Evolutionary conservation across 495 filamentous ascomycete genomes (phyloP), one percentile per base, ranked within the genome.

Genomic region (Parathielavia hyrcaniae): DNA sequence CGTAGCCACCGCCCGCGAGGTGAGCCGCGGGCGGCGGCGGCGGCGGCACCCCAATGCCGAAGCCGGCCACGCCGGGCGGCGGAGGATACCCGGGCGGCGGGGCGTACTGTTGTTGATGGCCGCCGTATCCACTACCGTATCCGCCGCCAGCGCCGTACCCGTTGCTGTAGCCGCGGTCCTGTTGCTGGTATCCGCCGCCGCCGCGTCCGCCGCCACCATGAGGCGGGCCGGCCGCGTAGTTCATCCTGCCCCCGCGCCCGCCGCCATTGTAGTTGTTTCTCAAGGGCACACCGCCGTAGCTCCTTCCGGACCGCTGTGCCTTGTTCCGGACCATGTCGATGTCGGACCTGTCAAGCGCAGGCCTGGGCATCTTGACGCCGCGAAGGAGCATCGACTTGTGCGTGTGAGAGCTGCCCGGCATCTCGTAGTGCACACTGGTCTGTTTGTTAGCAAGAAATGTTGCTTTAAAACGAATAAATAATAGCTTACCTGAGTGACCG

Each of bases 371-470:
- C 61, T 86, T 83, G 44, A 91, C 83, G 9, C 93, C 95, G 4
- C 88, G 84, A 51, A 99, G 79, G 23, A 99, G 80, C 88, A 95
- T 93, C 9, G 91, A 96, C 64, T 96, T 97, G 73, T 99, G 93
- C 19, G 82, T 72, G 62, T 87, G 78, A 16, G 73, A 72, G 13
- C 81, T 81, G 41, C 80, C 73, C 0, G 91, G 91, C 70, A 96
- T 87, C 32, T 87, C 81, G 68, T 96, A 99, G 58, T 86, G 71
- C 46, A 96, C 88, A 62, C 88, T 96, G 55, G 14, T 46, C n/a
- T 19, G 51, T 30, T 2, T 53, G 59, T 67, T 54, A 66, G 61
- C 30, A 55, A 50, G n/a, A 17, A 50, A 30, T 30, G 26, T 41
- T 34, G 10, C 17, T 38, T 8, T 17, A 30, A 30, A 6, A 30